Conservation (phyloP, 116 monocot genomes). For the Phalaenopsis hybrid region DNA sequence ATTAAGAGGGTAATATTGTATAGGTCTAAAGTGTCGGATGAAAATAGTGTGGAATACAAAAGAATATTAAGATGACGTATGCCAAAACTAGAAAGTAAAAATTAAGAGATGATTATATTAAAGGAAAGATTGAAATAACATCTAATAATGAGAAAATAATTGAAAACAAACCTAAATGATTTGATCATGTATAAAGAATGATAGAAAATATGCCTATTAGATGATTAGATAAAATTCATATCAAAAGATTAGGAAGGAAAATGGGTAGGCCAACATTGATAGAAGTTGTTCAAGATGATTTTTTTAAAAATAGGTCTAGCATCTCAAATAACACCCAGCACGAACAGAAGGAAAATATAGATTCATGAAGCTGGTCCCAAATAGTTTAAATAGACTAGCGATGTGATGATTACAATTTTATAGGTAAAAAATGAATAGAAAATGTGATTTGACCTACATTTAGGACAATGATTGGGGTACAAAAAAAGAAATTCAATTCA, state of each 20-base stretch:
- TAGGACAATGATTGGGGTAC: background rate
- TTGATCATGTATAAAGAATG: background rate
- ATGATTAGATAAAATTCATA: background rate
- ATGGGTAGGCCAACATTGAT: background rate
- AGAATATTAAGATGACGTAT: too few relatives aligned
- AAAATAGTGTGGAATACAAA: too few relatives aligned
- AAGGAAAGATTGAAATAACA: too few relatives aligned
- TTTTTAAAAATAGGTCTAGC: background rate
- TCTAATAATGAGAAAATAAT: too few relatives aligned
- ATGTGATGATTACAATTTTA: background rate
- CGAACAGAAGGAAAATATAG: background rate
- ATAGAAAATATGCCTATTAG: background rate
- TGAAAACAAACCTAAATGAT: background rate
- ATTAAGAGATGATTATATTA: too few relatives aligned
- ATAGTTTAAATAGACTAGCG: background rate
- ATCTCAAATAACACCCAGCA: background rate
- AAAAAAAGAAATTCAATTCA: background rate
- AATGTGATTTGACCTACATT: background rate
- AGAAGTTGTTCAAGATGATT: background rate
- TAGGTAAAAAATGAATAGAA: background rate
- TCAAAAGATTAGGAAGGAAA: background rate
- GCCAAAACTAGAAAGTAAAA: too few relatives aligned
- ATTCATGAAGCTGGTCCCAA: background rate
- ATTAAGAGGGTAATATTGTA: too few relatives aligned
- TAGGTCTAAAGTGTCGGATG: too few relatives aligned